Base-by-base conservation (phyloP, 2,329 filamentous ascomycete genomes). In the Trichoderma asperellum region DNA sequence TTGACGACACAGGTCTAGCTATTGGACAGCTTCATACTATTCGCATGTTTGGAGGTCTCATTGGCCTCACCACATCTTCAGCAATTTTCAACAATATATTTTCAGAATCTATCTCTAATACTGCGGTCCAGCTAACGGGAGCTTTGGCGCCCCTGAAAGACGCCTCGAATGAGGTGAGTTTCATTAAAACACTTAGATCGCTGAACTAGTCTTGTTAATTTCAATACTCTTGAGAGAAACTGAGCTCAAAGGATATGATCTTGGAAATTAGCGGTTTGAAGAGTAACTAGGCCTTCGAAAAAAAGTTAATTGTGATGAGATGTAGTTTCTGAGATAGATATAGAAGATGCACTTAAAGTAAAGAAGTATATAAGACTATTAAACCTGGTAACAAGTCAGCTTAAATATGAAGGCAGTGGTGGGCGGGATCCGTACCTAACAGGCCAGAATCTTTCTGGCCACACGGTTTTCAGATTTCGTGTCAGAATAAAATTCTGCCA, bases 41-140 rank as follows among this genome's bases (percentile, higher is more conserved):
- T 57, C 78, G 80, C 2, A 72, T 81, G 0, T 76, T 82, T 52
- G 81, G 81, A 1, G 77, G 73, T 2, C 73, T 82, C 2, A 67
- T 81, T 4, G 80, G 80, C 1, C 76, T 81, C 1, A 73, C 80
- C 0, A 73, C 80, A 21, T 49, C 47, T 24, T 49, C 47, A 24
- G 47, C 47, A 12, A 49, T 49, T 5, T 49, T 49, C 8, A 49
- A 49, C 11, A 49, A 49, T 49, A 10, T 49, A 8, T 49, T 49
- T 11, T 49, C 47, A 24, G 21, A 24, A 14, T 49, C 47, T 2
- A 24, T 49, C 11, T 49, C 47, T 4, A 24, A 21, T 49, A 5
- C 47, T 49, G 21, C 47, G 4, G 47, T 49, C 10, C 47, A 49
- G 47, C 47, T 49, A 21, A 49, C 47, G 4, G 47, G 47, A 11